Evolutionary conservation across 2,329 filamentous ascomycete genomes (phyloP).

Genomic region (Camptophora hylomeconis): DNA sequence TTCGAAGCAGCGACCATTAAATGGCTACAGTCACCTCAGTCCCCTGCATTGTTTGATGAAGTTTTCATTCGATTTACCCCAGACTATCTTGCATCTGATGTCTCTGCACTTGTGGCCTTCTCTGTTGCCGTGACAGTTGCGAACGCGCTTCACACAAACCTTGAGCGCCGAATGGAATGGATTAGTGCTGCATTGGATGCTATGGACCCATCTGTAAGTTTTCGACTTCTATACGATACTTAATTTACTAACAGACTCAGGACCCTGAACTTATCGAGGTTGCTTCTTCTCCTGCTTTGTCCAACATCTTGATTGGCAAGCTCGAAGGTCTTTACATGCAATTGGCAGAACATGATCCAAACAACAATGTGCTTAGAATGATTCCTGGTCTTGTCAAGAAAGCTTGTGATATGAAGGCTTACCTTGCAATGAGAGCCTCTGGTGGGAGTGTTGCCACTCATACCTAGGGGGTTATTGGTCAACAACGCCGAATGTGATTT

Average conservation of each 20-base stretch:
- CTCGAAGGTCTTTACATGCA: slow-evolving; percentile 38
- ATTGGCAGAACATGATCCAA: slow-evolving; percentile 38
- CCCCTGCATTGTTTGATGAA: slow-evolving; percentile 48
- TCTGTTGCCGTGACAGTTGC: slow-evolving; percentile 52
- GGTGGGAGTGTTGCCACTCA: neutral
- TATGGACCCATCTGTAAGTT: slow-evolving; percentile 40
- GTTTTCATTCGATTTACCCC: slow-evolving; percentile 47
- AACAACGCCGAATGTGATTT: too few relatives aligned
- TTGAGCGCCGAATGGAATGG: slow-evolving; percentile 45
- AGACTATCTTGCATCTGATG: slow-evolving; percentile 36
- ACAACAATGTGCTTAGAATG: slow-evolving; percentile 38
- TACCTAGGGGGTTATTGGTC: neutral
- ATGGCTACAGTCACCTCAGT: slow-evolving; percentile 50
- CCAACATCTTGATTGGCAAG: slow-evolving; percentile 35
- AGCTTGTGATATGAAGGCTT: slow-evolving; percentile 22
- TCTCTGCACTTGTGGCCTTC: slow-evolving; percentile 45
- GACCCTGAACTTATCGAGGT: slow-evolving; percentile 17
- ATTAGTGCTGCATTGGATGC: slow-evolving; percentile 41
- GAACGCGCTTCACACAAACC: slow-evolving; percentile 39
- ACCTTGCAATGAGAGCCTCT: neutral
- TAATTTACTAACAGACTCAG: slow-evolving; percentile 9
- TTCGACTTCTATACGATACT: neutral
- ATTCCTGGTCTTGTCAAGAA: slow-evolving; percentile 35
- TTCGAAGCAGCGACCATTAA: slow-evolving; percentile 34
- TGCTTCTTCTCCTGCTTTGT: slow-evolving; percentile 6